Evolutionary conservation across 169 alveolate species (phyloP), one percentile per base, ranked within the genome.

Genomic region (Perkinsus marinus): DNA sequence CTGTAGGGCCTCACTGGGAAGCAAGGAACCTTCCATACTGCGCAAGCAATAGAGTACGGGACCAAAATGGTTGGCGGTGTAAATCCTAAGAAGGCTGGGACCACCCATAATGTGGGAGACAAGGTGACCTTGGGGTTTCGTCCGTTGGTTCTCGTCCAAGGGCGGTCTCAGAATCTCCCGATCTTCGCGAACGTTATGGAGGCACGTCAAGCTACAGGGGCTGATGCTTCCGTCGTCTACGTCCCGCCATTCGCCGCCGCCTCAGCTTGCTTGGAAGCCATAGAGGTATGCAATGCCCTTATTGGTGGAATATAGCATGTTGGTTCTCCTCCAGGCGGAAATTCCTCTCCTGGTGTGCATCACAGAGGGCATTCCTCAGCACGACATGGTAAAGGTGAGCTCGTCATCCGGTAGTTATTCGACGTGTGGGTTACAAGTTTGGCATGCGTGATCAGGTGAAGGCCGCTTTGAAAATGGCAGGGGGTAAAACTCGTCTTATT

Each of bases 311-410:
- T 43, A 17, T 9, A 13, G 26, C 79, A 2, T 57, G 7, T 57
- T 57, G 79, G 26, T 57, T 57, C 10, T 10, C 46, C 10, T 41
- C 10, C 79, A 57, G 94, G 99, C 99, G 3, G 99, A 98, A 93
- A 94, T 98, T 90, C 98, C 97, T 13, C 94, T 98, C 79, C 97
- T 97, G 89, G 99, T 98, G 39, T 97, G 99, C 94, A 98, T 98
- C 93, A 98, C 99, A 5, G 99, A 98, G 94, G 99, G 99, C 39
- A 98, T 98, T 93, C 99, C 99, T 37, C 97, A 96, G 92, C 99
- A 97, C 92, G 99, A 98, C 94, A 98, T 98, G 99, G 96, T 98
- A 90, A 97, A 96, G 94, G 99, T 98, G 36, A 97, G 96, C 90
- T 93, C 94, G 39, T 94, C 95, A 2, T 30, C 37, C 79, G 79